Conservation (phyloP, 2,329 filamentous ascomycete species). For the Fusarium coicis region DNA sequence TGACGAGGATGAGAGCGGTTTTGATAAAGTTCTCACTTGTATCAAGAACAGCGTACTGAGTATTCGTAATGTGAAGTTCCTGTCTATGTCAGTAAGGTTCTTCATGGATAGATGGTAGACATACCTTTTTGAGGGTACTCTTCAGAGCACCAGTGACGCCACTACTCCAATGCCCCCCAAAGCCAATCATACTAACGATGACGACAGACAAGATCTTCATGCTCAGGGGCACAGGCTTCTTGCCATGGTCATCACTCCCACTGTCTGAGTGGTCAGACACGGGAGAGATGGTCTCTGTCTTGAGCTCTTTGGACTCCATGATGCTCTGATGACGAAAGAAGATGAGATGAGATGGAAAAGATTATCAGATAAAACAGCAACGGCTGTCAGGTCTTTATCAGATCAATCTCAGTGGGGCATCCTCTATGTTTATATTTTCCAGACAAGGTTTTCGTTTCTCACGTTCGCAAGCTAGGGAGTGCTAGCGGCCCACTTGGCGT, state of each 20-base stretch:
- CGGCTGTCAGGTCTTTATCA: constrained; percentile 34
- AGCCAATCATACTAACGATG: constrained; percentile 65
- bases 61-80: constrained; percentile 68
- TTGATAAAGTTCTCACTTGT: constrained; percentile 72
- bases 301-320: constrained; percentile 22
- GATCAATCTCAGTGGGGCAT: constrained; percentile 36
- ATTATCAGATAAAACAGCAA: constrained; percentile 20
- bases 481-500: constrained; percentile 10
- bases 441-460: constrained; percentile 4
- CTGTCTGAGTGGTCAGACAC: constrained; percentile 24
- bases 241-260: constrained; percentile 29
- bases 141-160: constrained; percentile 71
- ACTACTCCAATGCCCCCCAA: constrained; percentile 69
- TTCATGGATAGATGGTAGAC: accelerated
- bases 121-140: constrained; percentile 66
- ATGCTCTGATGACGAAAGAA: neutral
- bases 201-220: constrained; percentile 56
- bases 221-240: constrained; percentile 41
- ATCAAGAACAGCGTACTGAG: constrained; percentile 67
- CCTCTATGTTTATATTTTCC: neutral
- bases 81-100: constrained; percentile 19
- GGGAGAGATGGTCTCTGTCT: constrained; percentile 11
- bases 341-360: constrained; percentile 16
- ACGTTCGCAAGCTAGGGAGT: neutral
- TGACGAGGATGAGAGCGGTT: constrained; percentile 64